Percentiles rank a stretch among this genome's conserved stretches.
These are phyloP conservation scores for Cercospora nicotianae DNA, from an alignment of 2,329 filamentous ascomycete genomes.

Conservation along the genomic window DNA sequence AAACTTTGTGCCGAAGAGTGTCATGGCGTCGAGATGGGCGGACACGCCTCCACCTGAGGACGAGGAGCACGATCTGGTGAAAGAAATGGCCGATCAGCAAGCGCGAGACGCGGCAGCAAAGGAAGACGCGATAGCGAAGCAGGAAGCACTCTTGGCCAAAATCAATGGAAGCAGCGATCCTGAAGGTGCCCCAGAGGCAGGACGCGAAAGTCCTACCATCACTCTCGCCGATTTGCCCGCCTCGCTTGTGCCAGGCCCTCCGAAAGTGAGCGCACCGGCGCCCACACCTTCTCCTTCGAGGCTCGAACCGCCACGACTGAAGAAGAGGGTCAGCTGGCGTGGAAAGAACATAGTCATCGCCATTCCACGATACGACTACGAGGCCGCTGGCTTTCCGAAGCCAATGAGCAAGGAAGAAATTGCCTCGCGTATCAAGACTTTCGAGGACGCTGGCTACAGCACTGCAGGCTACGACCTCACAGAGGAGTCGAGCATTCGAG, in stretches of 20 bases:
- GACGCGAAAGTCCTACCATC: background rate
- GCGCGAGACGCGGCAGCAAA: constrained; percentile 7
- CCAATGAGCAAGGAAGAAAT: constrained; percentile 55
- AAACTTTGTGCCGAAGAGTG: constrained; percentile 25
- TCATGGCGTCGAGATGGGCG: constrained; percentile 34
- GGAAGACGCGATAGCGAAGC: constrained; percentile 11
- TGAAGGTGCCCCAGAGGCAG: constrained; percentile 1
- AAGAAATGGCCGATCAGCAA: constrained; percentile 11
- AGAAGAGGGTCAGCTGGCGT: constrained; percentile 49
- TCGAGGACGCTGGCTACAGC: constrained; percentile 69
- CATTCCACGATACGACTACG: constrained; percentile 47
- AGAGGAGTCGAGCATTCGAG: constrained; percentile 38
- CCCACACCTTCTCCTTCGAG: constrained; percentile 18
- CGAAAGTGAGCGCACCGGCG: constrained; percentile 1
- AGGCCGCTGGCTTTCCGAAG: constrained; percentile 43
- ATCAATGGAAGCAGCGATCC: constrained; percentile 13
- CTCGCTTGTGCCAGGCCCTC: constrained; percentile 10
- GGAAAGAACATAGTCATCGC: constrained; percentile 49
- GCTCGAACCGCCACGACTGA: constrained; percentile 40
- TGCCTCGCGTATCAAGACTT: constrained; percentile 62
- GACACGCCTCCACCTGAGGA: constrained; percentile 28
- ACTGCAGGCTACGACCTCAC: constrained; percentile 67
- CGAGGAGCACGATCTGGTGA: constrained; percentile 11
- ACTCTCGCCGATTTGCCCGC: background rate
- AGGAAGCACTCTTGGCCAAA: constrained; percentile 11